Percentiles rank a stretch among this genome's conserved stretches.
Evolutionary conservation across 2,329 filamentous ascomycete genomes (phyloP).

Genomic region (Pestalotiopsis sp.): DNA sequence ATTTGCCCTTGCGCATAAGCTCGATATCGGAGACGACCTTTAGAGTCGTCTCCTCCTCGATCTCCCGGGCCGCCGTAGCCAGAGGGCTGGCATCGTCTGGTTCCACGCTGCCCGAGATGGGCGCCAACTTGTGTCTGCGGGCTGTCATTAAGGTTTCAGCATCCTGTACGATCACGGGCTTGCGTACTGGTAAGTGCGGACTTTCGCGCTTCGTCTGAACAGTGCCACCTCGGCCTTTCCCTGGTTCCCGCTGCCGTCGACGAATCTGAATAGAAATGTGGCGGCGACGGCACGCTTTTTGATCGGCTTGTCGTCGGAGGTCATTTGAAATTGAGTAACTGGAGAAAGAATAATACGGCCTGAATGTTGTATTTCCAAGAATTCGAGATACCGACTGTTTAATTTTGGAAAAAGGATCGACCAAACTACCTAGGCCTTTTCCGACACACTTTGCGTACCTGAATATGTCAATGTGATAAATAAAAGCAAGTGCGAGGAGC

Average conservation of each 20-base stretch:
- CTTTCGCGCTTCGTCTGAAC: conserved; percentile 61
- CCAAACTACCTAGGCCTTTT: no score
- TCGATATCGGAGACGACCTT: conserved; percentile 41
- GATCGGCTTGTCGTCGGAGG: conserved; percentile 15
- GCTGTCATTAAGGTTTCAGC: neutral
- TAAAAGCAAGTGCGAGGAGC: no score
- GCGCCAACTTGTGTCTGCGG: conserved; percentile 56
- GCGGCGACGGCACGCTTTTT: conserved; percentile 46
- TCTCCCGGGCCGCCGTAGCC: conserved; percentile 62
- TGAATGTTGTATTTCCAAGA: neutral
- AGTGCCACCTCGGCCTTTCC: conserved; percentile 54
- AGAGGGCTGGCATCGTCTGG: conserved; percentile 51
- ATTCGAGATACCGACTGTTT: neutral
- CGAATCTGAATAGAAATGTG: conserved; percentile 52
- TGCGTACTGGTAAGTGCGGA: conserved; percentile 60
- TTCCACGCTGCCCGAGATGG: conserved; percentile 65
- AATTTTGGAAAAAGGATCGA: no score
- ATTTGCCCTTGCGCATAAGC: conserved; percentile 58
- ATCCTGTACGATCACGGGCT: neutral
- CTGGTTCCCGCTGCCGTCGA: conserved; percentile 28
- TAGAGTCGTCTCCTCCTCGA: conserved; percentile 63
- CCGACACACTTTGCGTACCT: no score
- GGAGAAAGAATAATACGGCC: neutral
- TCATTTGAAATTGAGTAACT: neutral
- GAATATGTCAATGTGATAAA: no score